Base-by-base conservation (phyloP, 2,329 filamentous ascomycete species). In the Cordyceps javanica region DNA sequence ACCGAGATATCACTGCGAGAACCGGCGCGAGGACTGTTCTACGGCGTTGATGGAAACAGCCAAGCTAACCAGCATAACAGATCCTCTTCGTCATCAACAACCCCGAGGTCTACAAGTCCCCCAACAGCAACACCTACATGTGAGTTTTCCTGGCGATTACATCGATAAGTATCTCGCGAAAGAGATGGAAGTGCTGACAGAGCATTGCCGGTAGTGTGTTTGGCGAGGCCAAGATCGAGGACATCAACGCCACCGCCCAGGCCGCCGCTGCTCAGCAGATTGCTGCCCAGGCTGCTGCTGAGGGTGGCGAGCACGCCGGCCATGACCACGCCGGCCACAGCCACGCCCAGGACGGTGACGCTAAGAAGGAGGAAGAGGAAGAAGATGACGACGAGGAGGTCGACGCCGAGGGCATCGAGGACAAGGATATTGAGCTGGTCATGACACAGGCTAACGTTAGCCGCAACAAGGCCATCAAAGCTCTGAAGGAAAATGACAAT, bases 41-140 rank as follows among this genome's bases (percentile, higher is more conserved):
- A 11, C 23, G 36, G 45, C 34, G 34, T 49, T 19, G n/a, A 42
- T 16, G 39, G 19, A 13, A 25, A 30, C 10, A 26, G 7, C n/a
- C 8, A 14, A 44, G 16, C 57, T 54, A 50, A 59, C 28, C 30
- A 44, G 36, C 11, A 26, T 38, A 23, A 65, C 69, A 97, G 92
- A 96, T 99, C 71, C 90, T 99, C 71, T 99, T 99, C 78, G 95
- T 99, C 72, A 97, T 99, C 82, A 97, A 96, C 88, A 90, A 92
- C 81, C 94, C 94, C 69, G 94, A 99, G 78, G 94, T 99, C 75
- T 99, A 97, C 88, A 96, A 96, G 82, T 97, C 93, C 60, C 93
- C 94, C 68, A 91, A 90, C 79, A 96, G 90, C 89, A 97, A 97
- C 86, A 97, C 93, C 75, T 99, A 93, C 86, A 99, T 99, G 93